Evolutionary conservation across 2,329 filamentous ascomycete species (phyloP), one percentile per base, ranked within the genome.

Genomic region (Trichophyton schoenleinii): DNA sequence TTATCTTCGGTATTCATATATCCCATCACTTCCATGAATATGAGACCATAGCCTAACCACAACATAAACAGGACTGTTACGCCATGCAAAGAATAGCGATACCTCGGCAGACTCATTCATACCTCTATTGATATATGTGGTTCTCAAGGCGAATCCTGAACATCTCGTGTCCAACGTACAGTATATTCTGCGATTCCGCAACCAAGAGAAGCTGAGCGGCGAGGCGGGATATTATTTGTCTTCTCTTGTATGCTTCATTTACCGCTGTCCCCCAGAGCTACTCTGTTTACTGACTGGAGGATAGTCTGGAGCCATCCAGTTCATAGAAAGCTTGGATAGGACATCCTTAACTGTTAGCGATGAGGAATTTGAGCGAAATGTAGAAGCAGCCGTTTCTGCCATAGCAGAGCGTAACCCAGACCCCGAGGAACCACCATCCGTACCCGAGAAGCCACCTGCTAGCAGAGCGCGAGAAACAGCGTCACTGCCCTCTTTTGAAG

Each of bases 171-270:
- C 91, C 63, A 99, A 99, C 72, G 89, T 99, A 2, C 94, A 99
- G 74, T 99, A 99, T 73, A 97, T 99, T 65, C 79, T 97, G 59
- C 86, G 95, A 53, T 99, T 99, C 77, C 85, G 94, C 59, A 96
- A 97, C 70, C 94, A 96, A 74, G 94, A 99, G 60, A 97, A 97
- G 73, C 84, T 99, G 0, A 89, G 88, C 25, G 94, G 94, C n/a
- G 94, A 99, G 78, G 92, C 94, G 13, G 94, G 94, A 11, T 99
- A 99, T 75, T 99, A 99, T 74, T 83, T 99, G 61, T 97, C 92
- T 36, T 97, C 94, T 6, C 77, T 99, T 67, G 88, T 91, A 48
- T 55, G 38, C 55, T 53, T 20, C 55, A 22, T 42, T 18, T 49
- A 46, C 22, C 18, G 2, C 58, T 60, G 5, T 7, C 28, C 28